phyloP scores from a whole-genome alignment of 1,284 basidiomycete genomes.

The Xerocomus minutiporus region DNA sequence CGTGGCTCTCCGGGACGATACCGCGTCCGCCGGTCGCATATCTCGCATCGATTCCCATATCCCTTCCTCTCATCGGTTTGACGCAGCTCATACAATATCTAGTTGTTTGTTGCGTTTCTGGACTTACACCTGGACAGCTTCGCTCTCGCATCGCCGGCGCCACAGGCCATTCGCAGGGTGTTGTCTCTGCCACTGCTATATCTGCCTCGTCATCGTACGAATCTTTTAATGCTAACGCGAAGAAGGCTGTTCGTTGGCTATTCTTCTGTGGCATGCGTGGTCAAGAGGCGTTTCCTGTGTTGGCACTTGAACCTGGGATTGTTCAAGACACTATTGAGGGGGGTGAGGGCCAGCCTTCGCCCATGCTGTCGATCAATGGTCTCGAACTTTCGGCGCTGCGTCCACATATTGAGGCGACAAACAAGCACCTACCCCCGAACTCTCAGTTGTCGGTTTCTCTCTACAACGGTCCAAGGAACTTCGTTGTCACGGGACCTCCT shows the following conservation, averaged over 20 bases:
- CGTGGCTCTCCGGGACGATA: slow-evolving; percentile 76
- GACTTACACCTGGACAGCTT: slow-evolving; percentile 77
- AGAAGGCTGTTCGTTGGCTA: slow-evolving; percentile 85
- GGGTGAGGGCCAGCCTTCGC: slow-evolving; percentile 88
- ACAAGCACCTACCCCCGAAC: slow-evolving; percentile 76
- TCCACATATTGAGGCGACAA: slow-evolving; percentile 83
- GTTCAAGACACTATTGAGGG: slow-evolving; percentile 86
- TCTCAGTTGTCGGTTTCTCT: slow-evolving; percentile 84
- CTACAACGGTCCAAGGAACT: slow-evolving; percentile 86
- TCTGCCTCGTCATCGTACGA: slow-evolving; percentile 77
- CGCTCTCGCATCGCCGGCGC: slow-evolving; percentile 75
- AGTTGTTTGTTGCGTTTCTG: slow-evolving; percentile 69
- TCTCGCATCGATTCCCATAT: slow-evolving; percentile 92
- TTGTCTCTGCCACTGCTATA: slow-evolving; percentile 88
- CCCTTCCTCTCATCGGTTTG: slow-evolving; percentile 92
- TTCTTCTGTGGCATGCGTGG: slow-evolving; percentile 93
- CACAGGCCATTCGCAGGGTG: slow-evolving; percentile 96
- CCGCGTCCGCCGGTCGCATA: slow-evolving; percentile 81
- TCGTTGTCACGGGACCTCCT: slow-evolving; percentile 91
- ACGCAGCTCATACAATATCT: slow-evolving; percentile 95
- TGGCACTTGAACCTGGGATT: slow-evolving; percentile 85
- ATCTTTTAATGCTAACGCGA: slow-evolving; percentile 69
- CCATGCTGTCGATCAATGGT: slow-evolving; percentile 91
- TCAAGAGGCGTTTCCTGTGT: slow-evolving; percentile 92
- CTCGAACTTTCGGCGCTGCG: slow-evolving; percentile 77